Evolutionary conservation across 345 rosid genomes (phyloP), one percentile per base, ranked within the genome.

Genomic region (Punica granatum): DNA sequence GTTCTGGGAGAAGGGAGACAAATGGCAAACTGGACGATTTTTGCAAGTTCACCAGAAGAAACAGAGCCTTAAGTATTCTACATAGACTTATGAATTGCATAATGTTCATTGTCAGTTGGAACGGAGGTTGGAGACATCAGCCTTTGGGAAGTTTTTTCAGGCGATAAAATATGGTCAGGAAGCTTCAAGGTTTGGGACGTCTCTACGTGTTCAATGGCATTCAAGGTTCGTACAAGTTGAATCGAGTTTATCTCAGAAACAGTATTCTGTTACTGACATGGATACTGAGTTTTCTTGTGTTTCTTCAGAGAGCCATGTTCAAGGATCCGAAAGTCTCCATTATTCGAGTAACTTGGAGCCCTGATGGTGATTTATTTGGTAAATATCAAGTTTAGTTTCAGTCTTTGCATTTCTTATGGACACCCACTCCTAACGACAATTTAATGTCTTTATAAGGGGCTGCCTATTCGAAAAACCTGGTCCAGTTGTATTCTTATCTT

Each of bases 181-280:
- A 84, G 73, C 73, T 91, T 91, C 56, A 79, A 70, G 77, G 90
- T 91, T 73, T 88, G 97, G 96, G 75, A 83, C 73, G 77, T 85
- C 67, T 75, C 63, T 70, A 69, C 78, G 59, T 83, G 90, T 74
- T 82, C 92, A 51, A 73, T 48, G 78, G 43, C 36, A 21, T 75
- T 82, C 66, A 72, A 80, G 86, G 88, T 82, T 66, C 30, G 69
- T 64, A 18, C 10, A 21, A 14, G 21, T 60, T 60, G n/a, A 16
- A 18, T 46, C 23, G n/a, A 46, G 6, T 23, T 46, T 46, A 3
- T 46, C 53, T 46, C 53, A 19, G 53, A 18, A 46, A 46, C 23
- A 46, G 18, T 46, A 46, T 46, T 46, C 53, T 46, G 1, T 46
- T 46, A 46, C 51, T 44, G n/a, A 44, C 21, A 44, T n/a, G 4